Base-by-base conservation (phyloP, 2,329 filamentous ascomycete genomes). In the Lachnum nothofagi region DNA sequence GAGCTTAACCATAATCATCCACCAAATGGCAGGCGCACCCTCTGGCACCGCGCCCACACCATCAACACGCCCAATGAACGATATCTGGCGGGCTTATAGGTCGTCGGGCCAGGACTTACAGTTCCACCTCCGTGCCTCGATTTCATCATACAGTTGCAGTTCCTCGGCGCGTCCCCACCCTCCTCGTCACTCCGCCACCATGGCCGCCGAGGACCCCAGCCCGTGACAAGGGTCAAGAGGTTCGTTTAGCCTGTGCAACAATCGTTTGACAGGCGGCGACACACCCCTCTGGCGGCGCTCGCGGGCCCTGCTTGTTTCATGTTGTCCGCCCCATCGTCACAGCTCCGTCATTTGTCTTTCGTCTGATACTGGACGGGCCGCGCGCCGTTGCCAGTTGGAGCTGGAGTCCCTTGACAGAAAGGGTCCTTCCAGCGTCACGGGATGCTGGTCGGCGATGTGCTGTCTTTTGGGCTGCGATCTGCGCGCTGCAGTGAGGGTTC, bases 401-500 rank as follows among this genome's bases (percentile, higher is more conserved):
- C n/a, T n/a, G n/a, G n/a, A n/a, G n/a, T n/a, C n/a, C n/a, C n/a
- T n/a, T n/a, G n/a, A n/a, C n/a, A n/a, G n/a, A n/a, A n/a, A n/a
- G n/a, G n/a, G n/a, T n/a, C n/a, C n/a, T n/a, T n/a, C 23, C 39
- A 43, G 9, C 27, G 31, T 48, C 41, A 49, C 46, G 40, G 46
- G 40, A 44, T 20, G 23, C 12, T 22, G 31, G 31, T 29, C 40
- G 40, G 40, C 29, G 46, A 44, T 44, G 34, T 33, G 40, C 19
- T 22, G n/a, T 24, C 9, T 41, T 49, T 49, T 4, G 10, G 22
- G 39, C 16, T 29, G 23, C 6, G 41, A 44, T 49, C 41, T 20
- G 40, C 46, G 41, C 12, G 16, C 16, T 38, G 29, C 45, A 48
- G 37, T 38, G 45, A 19, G 19, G 25, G 37, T 46, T 6, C 23